These are phyloP conservation scores for Lepidium aucheri DNA, from an alignment of 345 rosid genomes.

Conservation along the genomic window DNA sequence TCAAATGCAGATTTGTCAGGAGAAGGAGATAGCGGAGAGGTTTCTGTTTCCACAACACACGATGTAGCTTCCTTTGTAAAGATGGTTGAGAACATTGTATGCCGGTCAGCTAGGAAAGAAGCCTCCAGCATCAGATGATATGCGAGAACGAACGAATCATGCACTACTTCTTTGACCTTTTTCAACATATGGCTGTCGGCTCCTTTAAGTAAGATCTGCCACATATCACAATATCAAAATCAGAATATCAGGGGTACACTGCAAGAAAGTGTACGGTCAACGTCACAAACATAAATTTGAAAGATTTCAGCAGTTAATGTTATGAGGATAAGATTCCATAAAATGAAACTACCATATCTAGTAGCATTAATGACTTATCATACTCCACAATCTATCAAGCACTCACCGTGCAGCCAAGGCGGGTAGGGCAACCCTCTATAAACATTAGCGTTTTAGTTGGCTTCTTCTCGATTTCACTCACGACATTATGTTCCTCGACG, in stretches of 20 bases:
- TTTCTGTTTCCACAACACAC: constrained; percentile 23
- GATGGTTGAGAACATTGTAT: constrained; percentile 71
- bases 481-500: constrained; percentile 64
- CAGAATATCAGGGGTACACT: not conserved
- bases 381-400: not conserved
- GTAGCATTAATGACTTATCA: not conserved
- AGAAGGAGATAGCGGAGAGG: constrained; percentile 22
- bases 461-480: constrained; percentile 62
- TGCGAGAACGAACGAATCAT: constrained; percentile 57
- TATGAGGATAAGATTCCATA: not conserved
- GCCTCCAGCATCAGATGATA: constrained; percentile 91
- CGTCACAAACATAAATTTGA: not conserved
- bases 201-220: constrained; percentile 91
- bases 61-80: constrained; percentile 29
- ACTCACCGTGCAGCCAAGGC: constrained; percentile 89
- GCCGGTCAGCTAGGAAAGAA: constrained; percentile 73
- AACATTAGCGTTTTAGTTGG: constrained; percentile 89
- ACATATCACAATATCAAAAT: constrained; percentile 12
- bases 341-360: not conserved
- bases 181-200: constrained; percentile 72
- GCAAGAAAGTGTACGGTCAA: constrained; percentile 2
- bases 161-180: constrained; percentile 74
- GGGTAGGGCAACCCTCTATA: constrained; percentile 76
- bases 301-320: not conserved
- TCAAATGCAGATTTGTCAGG: constrained; percentile 23